Evolutionary conservation across 345 rosid genomes (phyloP).

Genomic region (Brassica cretica): DNA sequence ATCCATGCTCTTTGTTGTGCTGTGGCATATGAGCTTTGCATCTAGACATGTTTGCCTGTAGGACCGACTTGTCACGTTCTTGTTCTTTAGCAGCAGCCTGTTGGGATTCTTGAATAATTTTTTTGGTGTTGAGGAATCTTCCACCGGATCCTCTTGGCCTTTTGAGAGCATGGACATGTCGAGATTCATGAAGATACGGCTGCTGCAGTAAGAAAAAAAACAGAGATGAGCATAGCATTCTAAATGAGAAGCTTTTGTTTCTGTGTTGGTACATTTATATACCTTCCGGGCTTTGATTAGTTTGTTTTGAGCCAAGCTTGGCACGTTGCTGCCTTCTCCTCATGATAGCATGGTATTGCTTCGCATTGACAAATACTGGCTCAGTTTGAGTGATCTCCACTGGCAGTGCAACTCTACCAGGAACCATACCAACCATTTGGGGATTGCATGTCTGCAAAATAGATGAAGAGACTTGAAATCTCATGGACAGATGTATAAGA

Average conservation of each 20-base stretch:
- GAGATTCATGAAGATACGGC: constrained; percentile 91
- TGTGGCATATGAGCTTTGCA: constrained; percentile 42
- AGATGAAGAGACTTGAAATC: constrained; percentile 7
- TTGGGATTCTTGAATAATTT: constrained; percentile 49
- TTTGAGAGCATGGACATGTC: constrained; percentile 79
- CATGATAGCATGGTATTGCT: constrained; percentile 80
- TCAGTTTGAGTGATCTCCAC: constrained; percentile 50
- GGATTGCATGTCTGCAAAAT: constrained; percentile 55
- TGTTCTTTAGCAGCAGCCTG: constrained; percentile 30
- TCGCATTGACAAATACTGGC: constrained; percentile 78
- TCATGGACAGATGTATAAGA: neutral
- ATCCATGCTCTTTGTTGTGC: constrained; percentile 44
- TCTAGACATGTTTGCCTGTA: constrained; percentile 33
- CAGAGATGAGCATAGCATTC: constrained; percentile 24
- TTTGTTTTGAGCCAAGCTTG: constrained; percentile 78
- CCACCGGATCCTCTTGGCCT: constrained; percentile 89
- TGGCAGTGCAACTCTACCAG: constrained; percentile 70
- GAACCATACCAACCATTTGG: constrained; percentile 49
- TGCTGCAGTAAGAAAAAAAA: constrained; percentile 32
- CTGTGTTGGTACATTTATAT: neutral
- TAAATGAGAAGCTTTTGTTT: neutral
- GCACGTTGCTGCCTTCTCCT: constrained; percentile 82
- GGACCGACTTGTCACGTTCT: constrained; percentile 25
- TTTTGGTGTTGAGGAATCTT: constrained; percentile 67
- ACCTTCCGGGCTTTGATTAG: constrained; percentile 69